Base-by-base conservation (phyloP, 2,329 filamentous ascomycete genomes). In the Colletotrichum cordylinicola region DNA sequence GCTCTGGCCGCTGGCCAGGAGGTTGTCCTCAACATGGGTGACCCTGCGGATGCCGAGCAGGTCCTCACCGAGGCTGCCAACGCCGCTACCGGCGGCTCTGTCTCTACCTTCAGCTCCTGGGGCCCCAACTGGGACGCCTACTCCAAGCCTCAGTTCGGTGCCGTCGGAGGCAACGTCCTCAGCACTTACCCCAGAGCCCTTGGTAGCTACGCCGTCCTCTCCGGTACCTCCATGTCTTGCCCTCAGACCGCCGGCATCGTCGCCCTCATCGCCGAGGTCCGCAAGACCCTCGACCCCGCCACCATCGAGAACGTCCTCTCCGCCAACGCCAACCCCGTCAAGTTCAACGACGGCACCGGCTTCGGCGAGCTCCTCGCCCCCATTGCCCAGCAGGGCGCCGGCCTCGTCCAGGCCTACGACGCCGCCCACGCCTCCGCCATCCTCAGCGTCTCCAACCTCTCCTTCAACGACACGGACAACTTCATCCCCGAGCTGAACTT, bases 391-490 rank as follows among this genome's bases (percentile, higher is more conserved):
- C 90, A 93, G 79, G 92, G 92, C 13, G 89, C 83, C 33, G 92
- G 92, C 48, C 84, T 93, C 15, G 84, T 93, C 65, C 90, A 92
- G 78, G 91, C 90, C 6, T 89, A 89, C 77, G 89, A 92, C 72
- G 90, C 91, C 5, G 90, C 91, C 8, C 87, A 89, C 78, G 85
- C 89, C 18, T 90, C 86, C 4, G 88, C 88, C 3, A 79, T 90
- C 15, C 83, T 93, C 24, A 88, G 87, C 78, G 87, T 86, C 12
- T 89, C 89, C n/a, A 90, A 88, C 81, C 82, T 94, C 16, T 88
- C 90, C 5, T 93, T 93, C 83, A 93, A 93, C 80, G 92, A 94
- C 81, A 92, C 91, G 0, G 89, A 90, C 77, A 81, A 93, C 84
- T 88, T 92, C 77, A 81, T 82, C 61, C 82, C 85, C 13, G 84